phyloP scores from a whole-genome alignment of 257 asterid genomes.

The Catharanthus roseus region DNA sequence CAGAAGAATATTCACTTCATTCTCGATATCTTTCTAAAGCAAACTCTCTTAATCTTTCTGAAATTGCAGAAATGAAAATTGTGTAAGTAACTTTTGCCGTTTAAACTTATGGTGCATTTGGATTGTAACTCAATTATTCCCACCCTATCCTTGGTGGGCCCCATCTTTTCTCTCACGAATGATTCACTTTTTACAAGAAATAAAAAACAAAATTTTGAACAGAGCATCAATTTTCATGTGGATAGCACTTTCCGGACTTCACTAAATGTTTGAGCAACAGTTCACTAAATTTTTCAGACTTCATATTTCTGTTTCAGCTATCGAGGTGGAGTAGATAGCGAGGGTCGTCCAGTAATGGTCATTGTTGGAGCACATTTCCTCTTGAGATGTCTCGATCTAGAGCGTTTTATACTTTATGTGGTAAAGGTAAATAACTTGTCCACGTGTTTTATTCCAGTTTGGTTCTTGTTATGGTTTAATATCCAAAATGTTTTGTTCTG shows the following conservation, averaged over 20 bases:
- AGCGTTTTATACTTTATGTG: conserved; percentile 67
- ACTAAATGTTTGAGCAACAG: too few species aligned
- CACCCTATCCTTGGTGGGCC: too few species aligned
- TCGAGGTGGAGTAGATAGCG: conserved; percentile 92
- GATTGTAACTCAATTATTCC: too few species aligned
- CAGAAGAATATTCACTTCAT: conserved; percentile 94
- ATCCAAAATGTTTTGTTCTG: not conserved
- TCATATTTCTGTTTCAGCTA: conserved; percentile 48
- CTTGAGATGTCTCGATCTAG: conserved; percentile 84
- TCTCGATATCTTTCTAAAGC: conserved; percentile 96
- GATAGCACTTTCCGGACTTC: too few species aligned
- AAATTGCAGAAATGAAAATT: conserved; percentile 89
- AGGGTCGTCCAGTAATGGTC: conserved; percentile 90
- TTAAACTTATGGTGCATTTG: too few species aligned
- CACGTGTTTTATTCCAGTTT: not conserved
- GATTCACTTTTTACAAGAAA: too few species aligned
- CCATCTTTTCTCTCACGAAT: too few species aligned
- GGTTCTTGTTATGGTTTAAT: not conserved
- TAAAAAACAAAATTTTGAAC: too few species aligned
- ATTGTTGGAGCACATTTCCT: conserved; percentile 97
- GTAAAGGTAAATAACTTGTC: conserved; percentile 57
- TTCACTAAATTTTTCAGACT: too few species aligned
- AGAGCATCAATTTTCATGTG: too few species aligned
- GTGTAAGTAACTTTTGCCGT: conserved; percentile 45
- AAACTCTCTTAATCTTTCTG: conserved; percentile 78